Base-by-base conservation (phyloP, 2,329 filamentous ascomycete species). In the Scedosporium apiospermum region DNA sequence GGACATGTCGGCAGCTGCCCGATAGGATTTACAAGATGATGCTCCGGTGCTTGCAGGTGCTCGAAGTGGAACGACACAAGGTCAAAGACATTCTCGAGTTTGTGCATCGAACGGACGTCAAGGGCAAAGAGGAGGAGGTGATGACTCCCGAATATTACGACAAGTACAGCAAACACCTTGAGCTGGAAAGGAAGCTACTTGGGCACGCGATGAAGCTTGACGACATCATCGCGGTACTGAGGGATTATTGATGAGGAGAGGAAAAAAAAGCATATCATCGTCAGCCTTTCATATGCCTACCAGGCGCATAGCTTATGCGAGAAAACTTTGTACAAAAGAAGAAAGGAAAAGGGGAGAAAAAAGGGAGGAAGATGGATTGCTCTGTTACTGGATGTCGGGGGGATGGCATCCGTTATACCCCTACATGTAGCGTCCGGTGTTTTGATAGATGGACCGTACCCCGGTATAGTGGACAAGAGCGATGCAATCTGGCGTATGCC, bases 11-110 rank as follows among this genome's bases (percentile, higher is more conserved):
- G 21, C 83, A 88, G 65, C 77, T 96, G 1, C 75, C 96, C 10
- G 88, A 96, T 65, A 88, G 91, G 64, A 85, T 89, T 0, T 98
- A 96, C 78, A 96, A 96, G 73, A 84, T 88, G 30, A 96, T 98
- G 90, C 82, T 91, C 16, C 86, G 93, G 63, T 89, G 89, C 65
- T 73, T 97, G 58, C 90, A 96, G 72, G 88, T 92, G 26, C 82
- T 96, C 26, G 84, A 87, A 42, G 85, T 90, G 30, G 91, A 97
- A 73, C 84, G 89, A 46, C 82, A 84, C 59, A 86, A 86, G 66
- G 84, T 91, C 63, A 83, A 85, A 65, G 84, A 87, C 61, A 85
- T 96, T 26, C 80, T 98, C 34, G 84, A 88, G 30, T 90, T 96
- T 72, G 88, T 91, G 1, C 88, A 95, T 70, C 86, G 95, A 60